phyloP scores from a whole-genome alignment of 345 rosid species.

The Cardamine occulta region DNA sequence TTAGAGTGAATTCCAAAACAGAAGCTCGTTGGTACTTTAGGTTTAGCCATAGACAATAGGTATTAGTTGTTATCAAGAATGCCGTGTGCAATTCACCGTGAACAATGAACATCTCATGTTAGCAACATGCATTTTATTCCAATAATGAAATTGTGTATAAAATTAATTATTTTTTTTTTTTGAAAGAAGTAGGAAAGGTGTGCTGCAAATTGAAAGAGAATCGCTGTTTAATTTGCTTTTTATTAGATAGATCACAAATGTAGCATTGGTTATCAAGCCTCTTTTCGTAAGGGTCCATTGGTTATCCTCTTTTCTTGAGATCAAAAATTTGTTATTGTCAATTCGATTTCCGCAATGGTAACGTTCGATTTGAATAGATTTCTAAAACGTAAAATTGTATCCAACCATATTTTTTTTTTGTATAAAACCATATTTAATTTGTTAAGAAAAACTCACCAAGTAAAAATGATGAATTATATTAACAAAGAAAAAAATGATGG shows the following conservation, averaged over 20 bases:
- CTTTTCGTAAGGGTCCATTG: too few relatives aligned
- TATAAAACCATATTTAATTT: background rate
- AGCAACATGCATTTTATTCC: conserved; percentile 21
- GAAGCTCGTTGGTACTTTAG: conserved; percentile 9
- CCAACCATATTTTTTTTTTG: too few relatives aligned
- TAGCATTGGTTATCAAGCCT: background rate
- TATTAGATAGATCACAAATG: background rate
- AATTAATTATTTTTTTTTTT: background rate
- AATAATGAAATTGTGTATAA: background rate
- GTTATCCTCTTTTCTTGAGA: too few relatives aligned
- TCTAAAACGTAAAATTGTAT: too few relatives aligned
- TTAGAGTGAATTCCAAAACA: conserved; percentile 8
- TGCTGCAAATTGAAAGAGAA: background rate
- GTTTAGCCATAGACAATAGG: conserved; percentile 18
- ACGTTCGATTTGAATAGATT: background rate
- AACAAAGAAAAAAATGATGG: background rate
- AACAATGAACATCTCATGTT: conserved; percentile 33
- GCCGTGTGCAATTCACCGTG: conserved; percentile 33
- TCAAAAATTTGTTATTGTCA: background rate
- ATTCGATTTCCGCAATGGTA: background rate
- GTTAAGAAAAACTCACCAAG: background rate
- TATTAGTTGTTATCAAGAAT: conserved; percentile 30
- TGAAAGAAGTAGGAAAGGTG: background rate
- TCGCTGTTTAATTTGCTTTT: background rate
- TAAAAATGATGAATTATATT: background rate